Conservation (phyloP, 805 yeast species). For the Zygosaccharomyces gambellarensis region DNA sequence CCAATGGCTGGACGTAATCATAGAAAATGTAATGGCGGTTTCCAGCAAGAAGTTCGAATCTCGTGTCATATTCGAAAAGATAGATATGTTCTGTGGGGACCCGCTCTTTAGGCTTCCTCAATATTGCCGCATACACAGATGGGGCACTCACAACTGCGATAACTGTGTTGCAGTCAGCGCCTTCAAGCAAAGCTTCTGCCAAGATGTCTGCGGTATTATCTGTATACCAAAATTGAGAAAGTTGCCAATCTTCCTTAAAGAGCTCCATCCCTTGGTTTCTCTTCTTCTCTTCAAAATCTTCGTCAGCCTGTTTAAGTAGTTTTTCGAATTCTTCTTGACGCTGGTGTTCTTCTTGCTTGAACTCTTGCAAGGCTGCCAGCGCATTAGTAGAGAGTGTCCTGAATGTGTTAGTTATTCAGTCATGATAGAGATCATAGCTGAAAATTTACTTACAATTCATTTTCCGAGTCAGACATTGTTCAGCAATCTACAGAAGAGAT, state of each 20-base stretch:
- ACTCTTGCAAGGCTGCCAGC: conserved; percentile 55
- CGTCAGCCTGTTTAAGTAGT: conserved; percentile 54
- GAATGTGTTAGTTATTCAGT: conserved; percentile 1
- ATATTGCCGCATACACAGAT: conserved; percentile 81
- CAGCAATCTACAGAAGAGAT: not conserved
- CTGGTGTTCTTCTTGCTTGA: conserved; percentile 56
- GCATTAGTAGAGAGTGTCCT: conserved; percentile 43
- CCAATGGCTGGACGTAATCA: conserved; percentile 68
- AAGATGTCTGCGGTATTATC: conserved; percentile 65
- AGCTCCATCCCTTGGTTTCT: conserved; percentile 54
- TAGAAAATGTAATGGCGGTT: conserved; percentile 60
- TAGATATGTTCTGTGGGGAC: conserved; percentile 68
- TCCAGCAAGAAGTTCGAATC: conserved; percentile 73
- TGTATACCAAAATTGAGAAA: conserved; percentile 87
- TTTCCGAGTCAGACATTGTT: conserved; percentile 23
- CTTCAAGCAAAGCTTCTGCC: conserved; percentile 69
- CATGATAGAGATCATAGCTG: conserved; percentile 1
- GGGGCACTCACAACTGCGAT: conserved; percentile 85
- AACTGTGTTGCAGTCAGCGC: conserved; percentile 66
- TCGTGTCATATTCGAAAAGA: conserved; percentile 69
- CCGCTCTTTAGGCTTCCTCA: conserved; percentile 43
- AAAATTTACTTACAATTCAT: conserved; percentile 18
- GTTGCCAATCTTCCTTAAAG: conserved; percentile 89
- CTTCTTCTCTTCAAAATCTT: conserved; percentile 33
- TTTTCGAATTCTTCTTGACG: conserved; percentile 52